phyloP scores from a whole-genome alignment of 2,329 filamentous ascomycete genomes.

The Penicillium sp. region DNA sequence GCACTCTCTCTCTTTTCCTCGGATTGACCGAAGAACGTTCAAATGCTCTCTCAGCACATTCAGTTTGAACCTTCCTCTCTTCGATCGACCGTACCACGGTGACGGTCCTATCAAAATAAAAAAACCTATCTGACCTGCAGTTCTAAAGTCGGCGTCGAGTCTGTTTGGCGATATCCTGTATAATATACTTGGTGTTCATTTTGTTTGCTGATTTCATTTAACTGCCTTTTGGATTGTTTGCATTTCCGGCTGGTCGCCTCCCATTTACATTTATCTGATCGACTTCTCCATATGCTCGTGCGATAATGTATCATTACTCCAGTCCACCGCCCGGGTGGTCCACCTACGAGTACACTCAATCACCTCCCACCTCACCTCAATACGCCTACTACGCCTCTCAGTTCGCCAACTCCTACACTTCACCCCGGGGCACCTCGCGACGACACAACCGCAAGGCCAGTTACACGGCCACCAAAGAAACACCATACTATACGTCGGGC shows the following conservation, averaged over 20 bases:
- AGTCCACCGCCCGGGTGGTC: constrained; percentile 50
- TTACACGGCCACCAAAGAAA: constrained; percentile 47
- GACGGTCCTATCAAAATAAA: constrained; percentile 37
- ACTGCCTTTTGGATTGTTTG: constrained; percentile 17
- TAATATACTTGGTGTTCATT: constrained; percentile 41
- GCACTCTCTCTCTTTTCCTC: constrained; percentile 16
- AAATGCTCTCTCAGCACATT: constrained; percentile 45
- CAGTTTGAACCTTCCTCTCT: constrained; percentile 40
- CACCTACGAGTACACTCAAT: constrained; percentile 49
- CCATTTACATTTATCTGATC: constrained; percentile 12
- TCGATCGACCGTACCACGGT: constrained; percentile 44
- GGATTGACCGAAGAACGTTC: constrained; percentile 37
- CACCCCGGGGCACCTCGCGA: constrained; percentile 46
- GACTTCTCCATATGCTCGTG: constrained; percentile 31
- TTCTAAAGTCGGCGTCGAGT: constrained; percentile 34
- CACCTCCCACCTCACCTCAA: constrained; percentile 52
- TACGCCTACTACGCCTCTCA: constrained; percentile 55
- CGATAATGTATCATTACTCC: constrained; percentile 49
- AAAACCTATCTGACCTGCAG: constrained; percentile 17
- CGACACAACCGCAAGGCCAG: constrained; percentile 59
- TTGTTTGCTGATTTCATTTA: constrained; percentile 16
- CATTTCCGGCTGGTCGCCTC: constrained; percentile 1
- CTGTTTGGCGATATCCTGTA: constrained; percentile 45
- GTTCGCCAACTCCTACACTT: constrained; percentile 49
- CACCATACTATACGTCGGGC: constrained; percentile 46